Base-by-base conservation (phyloP, 306 rosid genomes). In the Malus sylvestris region DNA sequence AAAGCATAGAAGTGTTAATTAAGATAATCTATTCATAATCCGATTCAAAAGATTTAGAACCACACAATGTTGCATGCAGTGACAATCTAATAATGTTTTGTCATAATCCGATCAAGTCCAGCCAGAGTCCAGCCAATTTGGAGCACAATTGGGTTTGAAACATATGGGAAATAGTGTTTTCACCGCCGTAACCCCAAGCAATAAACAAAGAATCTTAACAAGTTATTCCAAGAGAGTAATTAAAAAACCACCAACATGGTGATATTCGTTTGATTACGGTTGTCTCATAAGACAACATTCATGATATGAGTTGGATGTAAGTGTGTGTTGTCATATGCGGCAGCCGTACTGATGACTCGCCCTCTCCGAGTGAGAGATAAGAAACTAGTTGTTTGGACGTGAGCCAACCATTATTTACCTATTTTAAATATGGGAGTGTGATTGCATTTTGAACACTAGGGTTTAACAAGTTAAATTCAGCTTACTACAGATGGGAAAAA, bases 71-170 rank as follows among this genome's bases (percentile, higher is more conserved):
- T 73, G 57, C 40, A 32, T 72, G 66, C 67, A 58, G 25, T 35
- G 66, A 33, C 53, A 73, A 10, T 16, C 8, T 25, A 25, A 57
- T 52, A 46, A 46, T 35, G 35, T 30, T 44, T 68, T 73, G 40
- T 16, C 44, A 15, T 25, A 8, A 25, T 40, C 42, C 0, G 77
- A 72, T 25, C 22, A 13, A 25, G 22, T 73, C 57, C 68, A 60
- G 68, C 42, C 76, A 25, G 27, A 23, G 19, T 73, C 76, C 68
- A 60, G 77, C 40, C 68, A 73, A 35, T 58, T 72, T 38, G 63
- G 25, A 58, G 68, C 40, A 72, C 76, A 33, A 58, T 42, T 40
- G 67, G 23, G 45, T 32, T 14, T 11, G n/a, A 53, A 71, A 71
- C 49, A 32, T 3, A 11, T 8, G 45, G 66, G 42, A 72, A 33